phyloP scores from a whole-genome alignment of 2,329 filamentous ascomycete genomes.

The Fusarium sp. region DNA sequence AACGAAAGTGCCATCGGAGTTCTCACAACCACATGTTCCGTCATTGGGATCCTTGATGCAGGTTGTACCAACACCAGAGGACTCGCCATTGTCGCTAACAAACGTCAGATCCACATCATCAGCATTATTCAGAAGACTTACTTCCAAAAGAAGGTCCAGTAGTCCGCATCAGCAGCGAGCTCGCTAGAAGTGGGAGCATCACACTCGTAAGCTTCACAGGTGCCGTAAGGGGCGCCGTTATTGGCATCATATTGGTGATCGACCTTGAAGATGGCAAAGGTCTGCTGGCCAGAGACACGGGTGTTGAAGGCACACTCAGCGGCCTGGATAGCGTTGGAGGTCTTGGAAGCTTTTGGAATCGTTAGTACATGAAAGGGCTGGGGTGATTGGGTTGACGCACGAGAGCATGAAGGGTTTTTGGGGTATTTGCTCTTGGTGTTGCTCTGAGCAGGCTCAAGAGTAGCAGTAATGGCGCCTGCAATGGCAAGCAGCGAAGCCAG shows the following conservation, averaged over 20 bases:
- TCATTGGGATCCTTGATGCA: conserved; percentile 43
- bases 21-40: conserved; percentile 42
- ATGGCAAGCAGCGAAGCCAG: conserved; percentile 37
- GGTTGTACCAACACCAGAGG: conserved; percentile 39
- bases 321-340: conserved; percentile 41
- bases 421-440: conserved; percentile 44
- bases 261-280: conserved; percentile 41
- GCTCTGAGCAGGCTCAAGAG: conserved; percentile 40
- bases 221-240: conserved; percentile 43
- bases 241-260: conserved; percentile 43
- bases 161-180: conserved; percentile 33
- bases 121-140: neutral
- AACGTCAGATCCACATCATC: neutral
- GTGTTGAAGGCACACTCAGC: conserved; percentile 45
- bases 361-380: neutral
- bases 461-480: conserved; percentile 37
- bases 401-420: conserved; percentile 32
- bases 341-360: conserved; percentile 29
- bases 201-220: conserved; percentile 39
- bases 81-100: conserved; percentile 33
- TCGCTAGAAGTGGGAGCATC: conserved; percentile 26
- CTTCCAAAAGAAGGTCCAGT: conserved; percentile 46
- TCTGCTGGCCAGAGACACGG: conserved; percentile 41
- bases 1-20: conserved; percentile 41
- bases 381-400: neutral